Conservation (phyloP, 2,329 filamentous ascomycete species). For the Didymella lethalis region DNA sequence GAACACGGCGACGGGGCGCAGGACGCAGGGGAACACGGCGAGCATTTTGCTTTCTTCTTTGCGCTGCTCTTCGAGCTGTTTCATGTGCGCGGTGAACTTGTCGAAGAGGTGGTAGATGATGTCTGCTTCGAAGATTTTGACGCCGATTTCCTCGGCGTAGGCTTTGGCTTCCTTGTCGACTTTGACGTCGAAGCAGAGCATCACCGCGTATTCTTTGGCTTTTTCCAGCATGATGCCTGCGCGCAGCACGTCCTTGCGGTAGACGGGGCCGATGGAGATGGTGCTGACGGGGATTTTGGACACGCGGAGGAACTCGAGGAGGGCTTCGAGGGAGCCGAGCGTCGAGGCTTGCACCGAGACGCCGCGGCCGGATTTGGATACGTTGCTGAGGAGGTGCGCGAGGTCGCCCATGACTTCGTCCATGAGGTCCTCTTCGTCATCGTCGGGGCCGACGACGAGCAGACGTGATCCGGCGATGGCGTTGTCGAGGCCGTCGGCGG, state of each 20-base stretch:
- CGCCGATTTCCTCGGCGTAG: constrained; percentile 91
- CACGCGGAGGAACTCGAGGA: constrained; percentile 93
- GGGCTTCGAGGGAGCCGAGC: constrained; percentile 91
- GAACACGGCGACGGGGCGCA: constrained; percentile 90
- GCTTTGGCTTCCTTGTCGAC: constrained; percentile 93
- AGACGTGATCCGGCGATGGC: constrained; percentile 96
- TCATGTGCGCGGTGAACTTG: constrained; percentile 94
- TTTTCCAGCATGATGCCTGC: constrained; percentile 96
- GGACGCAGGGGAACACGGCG: constrained; percentile 95
- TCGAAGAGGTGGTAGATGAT: constrained; percentile 99
- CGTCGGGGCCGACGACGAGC: constrained; percentile 90
- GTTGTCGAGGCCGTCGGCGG: constrained; percentile 91
- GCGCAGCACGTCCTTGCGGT: constrained; percentile 97
- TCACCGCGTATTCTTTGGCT: constrained; percentile 92
- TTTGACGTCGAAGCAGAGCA: constrained; percentile 99
- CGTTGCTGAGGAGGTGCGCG: constrained; percentile 86
- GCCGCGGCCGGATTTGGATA: constrained; percentile 90
- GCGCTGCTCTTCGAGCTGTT: constrained; percentile 82
- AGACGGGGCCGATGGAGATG: constrained; percentile 96
- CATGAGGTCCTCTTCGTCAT: constrained; percentile 95
- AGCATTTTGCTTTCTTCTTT: constrained; percentile 96
- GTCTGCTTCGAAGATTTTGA: constrained; percentile 98
- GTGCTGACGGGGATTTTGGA: constrained; percentile 98
- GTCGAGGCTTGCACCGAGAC: constrained; percentile 98
- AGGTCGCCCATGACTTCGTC: constrained; percentile 97